Percentiles rank a stretch among this genome's conserved stretches.
Evolutionary conservation across 1,139 yeast species (phyloP).

Genomic region (Blastobotrys apis): DNA sequence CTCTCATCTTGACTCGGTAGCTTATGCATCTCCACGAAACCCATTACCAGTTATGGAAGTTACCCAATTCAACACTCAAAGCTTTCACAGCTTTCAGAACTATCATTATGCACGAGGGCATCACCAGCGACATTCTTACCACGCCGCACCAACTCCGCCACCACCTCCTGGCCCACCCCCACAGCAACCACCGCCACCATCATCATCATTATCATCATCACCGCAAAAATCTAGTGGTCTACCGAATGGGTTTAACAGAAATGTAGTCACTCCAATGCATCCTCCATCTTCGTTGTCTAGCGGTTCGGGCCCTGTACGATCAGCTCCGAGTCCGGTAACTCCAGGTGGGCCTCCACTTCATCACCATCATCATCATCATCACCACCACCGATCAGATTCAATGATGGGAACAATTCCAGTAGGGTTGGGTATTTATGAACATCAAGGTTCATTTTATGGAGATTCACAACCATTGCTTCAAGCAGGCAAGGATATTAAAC

Average conservation of each 20-base stretch:
- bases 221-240: not conserved
- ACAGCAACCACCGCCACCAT: slow-evolving; percentile 6
- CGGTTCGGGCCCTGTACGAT: too few relatives aligned
- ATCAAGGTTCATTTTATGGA: slow-evolving; percentile 1
- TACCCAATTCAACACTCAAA: too few relatives aligned
- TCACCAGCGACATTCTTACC: slow-evolving; percentile 3
- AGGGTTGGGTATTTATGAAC: slow-evolving; percentile 12
- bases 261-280: too few relatives aligned
- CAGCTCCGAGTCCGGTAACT: too few relatives aligned
- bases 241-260: too few relatives aligned
- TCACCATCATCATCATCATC: not conserved
- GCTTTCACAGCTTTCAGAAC: slow-evolving; percentile 1
- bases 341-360: not conserved
- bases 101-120: not conserved
- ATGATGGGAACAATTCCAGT: too few relatives aligned
- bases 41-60: slow-evolving; percentile 1
- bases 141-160: not conserved
- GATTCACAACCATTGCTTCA: slow-evolving; percentile 21
- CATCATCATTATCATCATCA: slow-evolving; percentile 13
- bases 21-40: slow-evolving; percentile 5
- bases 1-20: not conserved
- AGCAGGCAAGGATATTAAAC: slow-evolving; percentile 30
- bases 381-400: not conserved
- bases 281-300: too few relatives aligned
- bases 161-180: not conserved